phyloP scores from a whole-genome alignment of 2,329 filamentous ascomycete species.

The Diaporthe nobilis region DNA sequence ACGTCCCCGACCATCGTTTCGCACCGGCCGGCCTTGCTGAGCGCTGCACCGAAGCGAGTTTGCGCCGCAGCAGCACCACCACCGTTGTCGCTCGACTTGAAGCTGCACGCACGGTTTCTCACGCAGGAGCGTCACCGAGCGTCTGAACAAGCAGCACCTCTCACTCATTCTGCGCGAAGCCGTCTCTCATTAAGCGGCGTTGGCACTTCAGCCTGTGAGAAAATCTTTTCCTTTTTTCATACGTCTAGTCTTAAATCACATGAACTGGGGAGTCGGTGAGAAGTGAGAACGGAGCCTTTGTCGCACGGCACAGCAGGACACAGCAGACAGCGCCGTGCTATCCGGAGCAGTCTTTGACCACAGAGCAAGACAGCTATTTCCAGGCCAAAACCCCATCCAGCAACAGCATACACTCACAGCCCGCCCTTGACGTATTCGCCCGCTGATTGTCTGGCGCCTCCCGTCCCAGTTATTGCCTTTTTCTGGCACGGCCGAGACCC shows the following conservation, averaged over 20 bases:
- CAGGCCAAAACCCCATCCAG: conserved; percentile 11
- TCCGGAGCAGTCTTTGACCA: conserved; percentile 22
- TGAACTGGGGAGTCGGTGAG: conserved; percentile 32
- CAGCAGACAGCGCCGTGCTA: conserved; percentile 9
- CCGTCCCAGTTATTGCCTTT: conserved; percentile 27
- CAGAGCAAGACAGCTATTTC: conserved; percentile 13
- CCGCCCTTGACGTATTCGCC: conserved; percentile 35
- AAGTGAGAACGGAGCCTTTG: conserved; percentile 29
- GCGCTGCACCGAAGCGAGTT: conserved; percentile 13
- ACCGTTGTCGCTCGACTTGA: not conserved
- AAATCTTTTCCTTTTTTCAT: not conserved
- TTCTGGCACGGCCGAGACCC: conserved; percentile 40
- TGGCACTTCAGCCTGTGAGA: conserved; percentile 9
- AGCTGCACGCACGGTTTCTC: not conserved
- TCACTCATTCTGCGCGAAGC: not conserved
- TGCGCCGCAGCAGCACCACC: conserved; percentile 3
- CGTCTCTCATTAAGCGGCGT: conserved; percentile 2
- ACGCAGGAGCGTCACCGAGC: not conserved
- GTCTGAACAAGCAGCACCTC: conserved; percentile 1
- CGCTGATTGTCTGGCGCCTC: conserved; percentile 35
- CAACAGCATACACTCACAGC: conserved; percentile 19
- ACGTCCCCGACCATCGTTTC: not conserved
- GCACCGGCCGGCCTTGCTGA: conserved; percentile 8
- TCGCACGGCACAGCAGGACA: conserved; percentile 27
- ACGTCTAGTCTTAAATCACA: not conserved